Evolutionary conservation across 2,329 filamentous ascomycete genomes (phyloP).

Genomic region (Talaromyces verruculosus): DNA sequence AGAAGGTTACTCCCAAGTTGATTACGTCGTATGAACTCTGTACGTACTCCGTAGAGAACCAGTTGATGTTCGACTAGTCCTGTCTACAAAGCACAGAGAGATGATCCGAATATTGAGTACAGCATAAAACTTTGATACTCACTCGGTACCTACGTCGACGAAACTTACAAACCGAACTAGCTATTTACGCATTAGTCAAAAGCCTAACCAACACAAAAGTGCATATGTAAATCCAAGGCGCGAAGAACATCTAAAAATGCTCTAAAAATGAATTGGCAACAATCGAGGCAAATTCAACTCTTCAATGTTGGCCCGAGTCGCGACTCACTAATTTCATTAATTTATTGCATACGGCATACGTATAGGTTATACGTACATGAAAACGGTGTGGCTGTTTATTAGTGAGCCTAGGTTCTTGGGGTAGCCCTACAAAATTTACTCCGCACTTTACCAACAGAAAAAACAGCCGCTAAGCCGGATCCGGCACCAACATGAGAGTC

Average conservation of each 20-base stretch:
- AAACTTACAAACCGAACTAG: background rate
- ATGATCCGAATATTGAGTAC: background rate
- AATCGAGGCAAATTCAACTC: background rate
- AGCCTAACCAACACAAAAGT: background rate
- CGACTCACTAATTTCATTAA: background rate
- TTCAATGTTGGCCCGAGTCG: background rate
- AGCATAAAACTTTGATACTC: background rate
- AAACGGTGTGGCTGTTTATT: background rate
- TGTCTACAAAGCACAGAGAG: background rate
- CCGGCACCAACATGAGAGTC: background rate
- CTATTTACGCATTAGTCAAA: background rate
- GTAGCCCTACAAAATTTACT: background rate
- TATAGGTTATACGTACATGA: background rate
- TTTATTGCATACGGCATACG: background rate
- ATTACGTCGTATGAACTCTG: background rate
- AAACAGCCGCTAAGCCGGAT: background rate
- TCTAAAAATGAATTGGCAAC: background rate
- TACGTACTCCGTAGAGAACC: background rate
- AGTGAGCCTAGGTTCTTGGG: background rate
- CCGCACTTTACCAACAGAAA: conserved; percentile 1
- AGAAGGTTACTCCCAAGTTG: conserved; percentile 5
- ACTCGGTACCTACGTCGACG: background rate
- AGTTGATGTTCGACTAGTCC: background rate
- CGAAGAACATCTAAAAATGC: background rate
- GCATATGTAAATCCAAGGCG: background rate